phyloP scores from a whole-genome alignment of 2,329 filamentous ascomycete species.

The Pochonia chlamydosporia region DNA sequence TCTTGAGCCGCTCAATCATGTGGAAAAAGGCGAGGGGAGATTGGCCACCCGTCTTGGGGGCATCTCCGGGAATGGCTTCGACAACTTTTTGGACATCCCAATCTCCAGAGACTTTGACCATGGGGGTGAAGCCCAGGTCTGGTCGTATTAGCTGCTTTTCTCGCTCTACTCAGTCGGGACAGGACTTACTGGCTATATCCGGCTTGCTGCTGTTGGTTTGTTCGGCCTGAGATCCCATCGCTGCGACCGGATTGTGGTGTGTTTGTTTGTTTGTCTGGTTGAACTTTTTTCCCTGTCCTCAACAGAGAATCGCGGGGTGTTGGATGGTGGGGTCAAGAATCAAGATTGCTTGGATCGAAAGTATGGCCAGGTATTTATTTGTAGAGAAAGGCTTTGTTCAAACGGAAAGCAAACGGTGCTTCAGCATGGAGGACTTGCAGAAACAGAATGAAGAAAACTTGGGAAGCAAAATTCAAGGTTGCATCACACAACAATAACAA shows the following conservation, averaged over 20 bases:
- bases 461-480: too few species aligned
- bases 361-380: too few species aligned
- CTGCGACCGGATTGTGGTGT: background rate
- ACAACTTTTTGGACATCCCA: constrained; percentile 61
- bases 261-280: background rate
- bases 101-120: constrained; percentile 34
- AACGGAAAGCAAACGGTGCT: too few species aligned
- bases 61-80: constrained; percentile 48
- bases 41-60: constrained; percentile 52
- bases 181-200: constrained; percentile 19
- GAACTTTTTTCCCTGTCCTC: background rate
- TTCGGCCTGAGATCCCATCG: constrained; percentile 24
- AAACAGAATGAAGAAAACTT: too few species aligned
- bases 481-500: too few species aligned
- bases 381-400: too few species aligned
- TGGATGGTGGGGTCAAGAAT: too few species aligned
- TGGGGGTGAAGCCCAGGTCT: constrained; percentile 30
- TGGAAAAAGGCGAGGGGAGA: constrained; percentile 93
- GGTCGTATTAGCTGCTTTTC: background rate
- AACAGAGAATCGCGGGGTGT: too few species aligned
- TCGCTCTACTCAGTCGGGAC: background rate
- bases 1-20: constrained; percentile 88
- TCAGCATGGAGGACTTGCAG: too few species aligned
- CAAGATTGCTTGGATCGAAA: too few species aligned
- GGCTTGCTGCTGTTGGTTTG: constrained; percentile 14